Evolutionary conservation across 441 rosid genomes (phyloP), one percentile per base, ranked within the genome.

Genomic region (Syzygium malaccense): DNA sequence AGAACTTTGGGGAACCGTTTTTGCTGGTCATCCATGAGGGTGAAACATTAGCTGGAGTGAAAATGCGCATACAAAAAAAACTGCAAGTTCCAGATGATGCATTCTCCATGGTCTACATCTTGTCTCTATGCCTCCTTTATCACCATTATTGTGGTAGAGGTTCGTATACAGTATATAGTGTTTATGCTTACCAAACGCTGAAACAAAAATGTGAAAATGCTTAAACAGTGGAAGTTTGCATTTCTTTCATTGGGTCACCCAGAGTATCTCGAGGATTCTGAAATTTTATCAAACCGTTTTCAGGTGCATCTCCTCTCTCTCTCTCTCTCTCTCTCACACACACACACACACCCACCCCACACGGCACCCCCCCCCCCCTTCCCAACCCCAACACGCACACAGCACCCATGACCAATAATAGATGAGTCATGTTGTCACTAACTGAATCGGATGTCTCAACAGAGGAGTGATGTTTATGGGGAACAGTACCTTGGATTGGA

Each of bases 1-100:
- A 95, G 62, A 96, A 96, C 89, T 98, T 97, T 86, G 99, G 99
- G 11, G 99, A 96, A 89, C 99, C 99, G 17, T 96, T 98, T 92
- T 96, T 98, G 95, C 91, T 97, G 93, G 99, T 96, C 86, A 95
- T 98, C 91, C 99, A 92, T 90, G 99, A 98, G 88, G 98, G 96
- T 89, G 99, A 98, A 92, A 96, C 97, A 54, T 92, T 98, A 89
- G 94, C 94, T 88, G 97, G 95, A 89, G 93, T 96, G 80, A 97
- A 96, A 92, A 85, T 87, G 57, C 94, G 97, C 66, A 90, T 97
- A 91, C 99, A 96, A 88, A 98, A 94, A 93, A 97, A 97, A 89
- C 90, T 98, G 89, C 96, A 93, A 92, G 95, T 97, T 91, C 93
- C 97, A 83, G 98, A 98, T 90, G 98, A 98, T 86, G 99, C 97